Conservation (phyloP, 306 rosid genomes). For the Quercus glauca region DNA sequence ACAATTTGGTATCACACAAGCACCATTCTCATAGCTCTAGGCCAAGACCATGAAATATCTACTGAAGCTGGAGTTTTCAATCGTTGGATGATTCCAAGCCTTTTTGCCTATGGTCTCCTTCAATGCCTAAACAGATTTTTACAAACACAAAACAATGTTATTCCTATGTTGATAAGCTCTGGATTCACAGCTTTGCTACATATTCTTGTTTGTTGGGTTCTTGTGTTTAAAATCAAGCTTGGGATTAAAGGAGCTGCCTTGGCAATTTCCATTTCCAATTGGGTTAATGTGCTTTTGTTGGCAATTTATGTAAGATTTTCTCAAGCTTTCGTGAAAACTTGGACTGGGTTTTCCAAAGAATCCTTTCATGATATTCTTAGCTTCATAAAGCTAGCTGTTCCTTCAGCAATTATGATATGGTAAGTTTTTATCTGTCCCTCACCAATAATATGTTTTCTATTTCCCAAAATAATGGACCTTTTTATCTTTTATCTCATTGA, state of each 20-base stretch:
- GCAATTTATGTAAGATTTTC: slow-evolving; percentile 36
- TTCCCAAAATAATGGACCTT: not conserved
- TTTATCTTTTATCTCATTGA: not conserved
- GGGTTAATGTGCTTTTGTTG: slow-evolving; percentile 45
- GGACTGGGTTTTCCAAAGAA: slow-evolving; percentile 55
- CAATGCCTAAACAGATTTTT: slow-evolving; percentile 62
- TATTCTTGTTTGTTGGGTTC: slow-evolving; percentile 44
- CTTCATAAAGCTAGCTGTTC: slow-evolving; percentile 49
- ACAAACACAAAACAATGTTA: slow-evolving; percentile 55
- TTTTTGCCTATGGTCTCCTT: slow-evolving; percentile 40
- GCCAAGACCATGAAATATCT: slow-evolving; percentile 49
- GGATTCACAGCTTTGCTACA: slow-evolving; percentile 51
- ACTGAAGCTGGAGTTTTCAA: slow-evolving; percentile 38
- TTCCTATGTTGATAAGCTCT: slow-evolving; percentile 52
- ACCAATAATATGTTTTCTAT: not conserved
- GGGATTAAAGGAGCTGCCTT: slow-evolving; percentile 57
- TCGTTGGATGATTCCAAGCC: slow-evolving; percentile 50
- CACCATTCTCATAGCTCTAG: slow-evolving; percentile 34
- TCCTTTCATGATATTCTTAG: slow-evolving; percentile 44
- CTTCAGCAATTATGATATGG: slow-evolving; percentile 71
- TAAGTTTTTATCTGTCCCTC: slow-evolving; percentile 7
- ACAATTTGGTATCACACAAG: slow-evolving; percentile 42
- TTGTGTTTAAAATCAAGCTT: slow-evolving; percentile 29
- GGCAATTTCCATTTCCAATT: slow-evolving; percentile 48
- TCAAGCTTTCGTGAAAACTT: slow-evolving; percentile 39